These are phyloP conservation scores for Lecanicillium sp. DNA, from an alignment of 2,329 filamentous ascomycete species.

Conservation along the genomic window DNA sequence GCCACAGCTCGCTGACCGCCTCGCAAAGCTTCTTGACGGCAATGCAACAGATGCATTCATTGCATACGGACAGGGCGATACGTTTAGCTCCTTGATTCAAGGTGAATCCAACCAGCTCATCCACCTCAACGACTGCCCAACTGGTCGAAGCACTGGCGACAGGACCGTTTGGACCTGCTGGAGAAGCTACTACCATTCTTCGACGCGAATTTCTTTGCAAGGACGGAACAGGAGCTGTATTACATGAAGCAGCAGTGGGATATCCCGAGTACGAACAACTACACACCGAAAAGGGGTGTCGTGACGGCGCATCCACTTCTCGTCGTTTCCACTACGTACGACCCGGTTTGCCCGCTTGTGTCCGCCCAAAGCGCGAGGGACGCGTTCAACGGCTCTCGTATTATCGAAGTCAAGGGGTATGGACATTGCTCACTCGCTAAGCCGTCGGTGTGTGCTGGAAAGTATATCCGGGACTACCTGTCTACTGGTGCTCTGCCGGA, in stretches of 20 bases:
- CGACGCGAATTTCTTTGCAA: slow-evolving; percentile 23
- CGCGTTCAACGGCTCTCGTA: slow-evolving; percentile 26
- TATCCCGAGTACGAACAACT: slow-evolving; percentile 20
- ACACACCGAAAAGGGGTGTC: slow-evolving; percentile 22
- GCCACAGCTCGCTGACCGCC: slow-evolving; percentile 24
- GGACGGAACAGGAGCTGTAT: slow-evolving; percentile 20
- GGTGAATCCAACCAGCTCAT: slow-evolving; percentile 19
- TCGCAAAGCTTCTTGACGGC: slow-evolving; percentile 27
- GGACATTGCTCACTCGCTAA: slow-evolving; percentile 32
- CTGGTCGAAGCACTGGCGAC: slow-evolving; percentile 20
- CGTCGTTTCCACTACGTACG: slow-evolving; percentile 22
- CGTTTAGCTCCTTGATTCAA: slow-evolving; percentile 8
- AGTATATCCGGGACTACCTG: slow-evolving; percentile 28
- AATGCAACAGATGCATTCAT: slow-evolving; percentile 30
- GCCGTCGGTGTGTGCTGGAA: slow-evolving; percentile 27
- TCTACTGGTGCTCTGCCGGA: slow-evolving; percentile 29
- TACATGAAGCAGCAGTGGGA: slow-evolving; percentile 23
- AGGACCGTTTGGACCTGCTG: slow-evolving; percentile 22
- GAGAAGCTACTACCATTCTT: slow-evolving; percentile 25
- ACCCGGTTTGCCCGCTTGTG: slow-evolving; percentile 43
- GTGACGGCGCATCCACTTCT: slow-evolving; percentile 22
- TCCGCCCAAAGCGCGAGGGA: slow-evolving; percentile 28
- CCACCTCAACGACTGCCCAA: slow-evolving; percentile 18
- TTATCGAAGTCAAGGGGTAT: slow-evolving; percentile 34
- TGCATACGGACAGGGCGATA: slow-evolving; percentile 19